phyloP scores from a whole-genome alignment of 2,329 filamentous ascomycete genomes.

The Elsinoe australis region DNA sequence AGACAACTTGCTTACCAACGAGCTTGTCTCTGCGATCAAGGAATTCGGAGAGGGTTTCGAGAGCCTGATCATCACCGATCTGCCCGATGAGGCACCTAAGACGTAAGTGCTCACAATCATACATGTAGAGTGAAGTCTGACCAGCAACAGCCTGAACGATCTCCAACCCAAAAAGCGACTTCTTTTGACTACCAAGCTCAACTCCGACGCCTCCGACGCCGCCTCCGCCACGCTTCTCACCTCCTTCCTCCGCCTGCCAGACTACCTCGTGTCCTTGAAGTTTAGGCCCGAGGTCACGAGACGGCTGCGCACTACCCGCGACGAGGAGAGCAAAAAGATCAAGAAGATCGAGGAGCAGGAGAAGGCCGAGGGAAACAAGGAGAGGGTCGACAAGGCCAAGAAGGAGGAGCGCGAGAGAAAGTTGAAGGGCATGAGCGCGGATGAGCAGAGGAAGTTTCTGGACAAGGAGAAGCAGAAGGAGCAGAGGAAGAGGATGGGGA shows the following conservation, averaged over 20 bases:
- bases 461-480: constrained; percentile 86
- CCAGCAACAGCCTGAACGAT: constrained; percentile 64
- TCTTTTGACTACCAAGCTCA: constrained; percentile 64
- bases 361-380: constrained; percentile 54
- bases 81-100: constrained; percentile 76
- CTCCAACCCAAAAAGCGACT: constrained; percentile 78
- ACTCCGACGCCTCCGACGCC: constrained; percentile 47
- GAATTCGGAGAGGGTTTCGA: constrained; percentile 74
- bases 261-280: constrained; percentile 66
- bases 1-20: constrained; percentile 75
- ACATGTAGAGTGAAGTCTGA: too few species aligned
- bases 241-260: constrained; percentile 76
- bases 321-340: constrained; percentile 71
- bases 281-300: constrained; percentile 84
- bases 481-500: constrained; percentile 52
- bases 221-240: constrained; percentile 67
- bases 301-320: constrained; percentile 72
- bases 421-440: constrained; percentile 61
- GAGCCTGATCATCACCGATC: constrained; percentile 81
- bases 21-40: constrained; percentile 71
- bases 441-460: constrained; percentile 47
- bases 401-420: constrained; percentile 67
- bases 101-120: constrained; percentile 51
- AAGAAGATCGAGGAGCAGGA: constrained; percentile 69
- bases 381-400: constrained; percentile 56